phyloP scores from a whole-genome alignment of 2,329 filamentous ascomycete genomes.

The Parafenestella ontariensis region DNA sequence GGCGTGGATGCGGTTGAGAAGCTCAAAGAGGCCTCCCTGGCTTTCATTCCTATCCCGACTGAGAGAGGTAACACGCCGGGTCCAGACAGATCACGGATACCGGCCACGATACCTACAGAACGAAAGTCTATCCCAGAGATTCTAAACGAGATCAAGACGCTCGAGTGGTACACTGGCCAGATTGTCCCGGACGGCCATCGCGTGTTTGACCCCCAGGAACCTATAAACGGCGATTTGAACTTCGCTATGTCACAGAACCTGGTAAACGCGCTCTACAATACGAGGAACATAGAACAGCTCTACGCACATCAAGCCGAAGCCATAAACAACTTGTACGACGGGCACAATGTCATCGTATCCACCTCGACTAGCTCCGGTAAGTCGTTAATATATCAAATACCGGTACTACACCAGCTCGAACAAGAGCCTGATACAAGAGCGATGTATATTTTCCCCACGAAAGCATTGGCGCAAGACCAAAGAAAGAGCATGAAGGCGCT shows the following conservation, averaged over 20 bases:
- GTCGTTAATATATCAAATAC: conserved; percentile 96
- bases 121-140: conserved; percentile 84
- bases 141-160: conserved; percentile 78
- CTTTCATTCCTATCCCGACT: conserved; percentile 68
- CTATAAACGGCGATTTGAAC: conserved; percentile 81
- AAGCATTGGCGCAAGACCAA: conserved; percentile 95
- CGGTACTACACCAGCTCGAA: conserved; percentile 87
- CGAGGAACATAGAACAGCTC: conserved; percentile 81
- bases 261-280: conserved; percentile 96
- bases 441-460: conserved; percentile 98
- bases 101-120: conserved; percentile 77
- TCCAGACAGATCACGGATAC: conserved; percentile 59
- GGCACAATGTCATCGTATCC: conserved; percentile 86
- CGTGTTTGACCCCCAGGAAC: conserved; percentile 83
- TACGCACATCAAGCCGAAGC: conserved; percentile 94
- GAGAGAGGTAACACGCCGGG: conserved; percentile 53
- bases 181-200: conserved; percentile 93
- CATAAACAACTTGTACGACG: conserved; percentile 84
- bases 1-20: conserved; percentile 71
- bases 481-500: conserved; percentile 86
- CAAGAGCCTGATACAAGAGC: conserved; percentile 77
- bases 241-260: conserved; percentile 89
- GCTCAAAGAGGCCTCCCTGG: conserved; percentile 65
- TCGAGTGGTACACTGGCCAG: conserved; percentile 89
- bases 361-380: conserved; percentile 98